phyloP scores from a whole-genome alignment of 2,329 filamentous ascomycete species.

The Alternaria ethzedia region DNA sequence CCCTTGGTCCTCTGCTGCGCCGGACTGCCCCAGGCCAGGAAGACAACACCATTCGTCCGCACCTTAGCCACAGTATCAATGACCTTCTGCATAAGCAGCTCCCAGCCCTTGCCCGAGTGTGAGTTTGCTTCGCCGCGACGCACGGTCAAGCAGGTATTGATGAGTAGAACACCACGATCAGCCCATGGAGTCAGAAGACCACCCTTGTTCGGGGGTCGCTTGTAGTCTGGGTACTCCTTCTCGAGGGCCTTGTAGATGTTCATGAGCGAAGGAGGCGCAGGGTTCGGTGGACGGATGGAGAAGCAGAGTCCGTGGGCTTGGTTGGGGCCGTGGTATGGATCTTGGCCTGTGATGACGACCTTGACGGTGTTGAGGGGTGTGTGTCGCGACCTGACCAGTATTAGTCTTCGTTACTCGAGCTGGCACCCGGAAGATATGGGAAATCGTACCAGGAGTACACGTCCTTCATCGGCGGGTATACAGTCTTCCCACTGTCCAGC shows the following conservation, averaged over 20 bases:
- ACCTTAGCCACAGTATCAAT: conserved; percentile 85
- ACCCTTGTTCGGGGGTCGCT: conserved; percentile 74
- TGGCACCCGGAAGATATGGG: neutral
- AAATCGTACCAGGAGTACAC: conserved; percentile 86
- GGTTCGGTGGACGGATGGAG: conserved; percentile 87
- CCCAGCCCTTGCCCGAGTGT: conserved; percentile 89
- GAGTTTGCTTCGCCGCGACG: conserved; percentile 86
- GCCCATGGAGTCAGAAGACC: conserved; percentile 94
- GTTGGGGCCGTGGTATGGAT: conserved; percentile 94
- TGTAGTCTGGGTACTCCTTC: conserved; percentile 85
- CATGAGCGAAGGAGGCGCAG: conserved; percentile 84
- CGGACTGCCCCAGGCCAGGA: conserved; percentile 90
- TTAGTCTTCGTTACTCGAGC: conserved; percentile 1
- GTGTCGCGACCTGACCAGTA: conserved; percentile 78
- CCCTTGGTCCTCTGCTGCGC: conserved; percentile 79
- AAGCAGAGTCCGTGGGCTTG: conserved; percentile 97
- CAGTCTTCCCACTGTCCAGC: conserved; percentile 72
- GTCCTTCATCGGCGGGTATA: conserved; percentile 87
- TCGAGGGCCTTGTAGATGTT: conserved; percentile 93
- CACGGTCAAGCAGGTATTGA: conserved; percentile 95
- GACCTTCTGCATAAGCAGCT: conserved; percentile 87
- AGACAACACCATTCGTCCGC: conserved; percentile 83
- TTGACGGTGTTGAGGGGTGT: conserved; percentile 89
- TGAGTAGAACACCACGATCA: conserved; percentile 85
- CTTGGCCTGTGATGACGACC: conserved; percentile 91